These are phyloP conservation scores for Trametes sp. DNA, from an alignment of 1,284 basidiomycete genomes.

Conservation along the genomic window DNA sequence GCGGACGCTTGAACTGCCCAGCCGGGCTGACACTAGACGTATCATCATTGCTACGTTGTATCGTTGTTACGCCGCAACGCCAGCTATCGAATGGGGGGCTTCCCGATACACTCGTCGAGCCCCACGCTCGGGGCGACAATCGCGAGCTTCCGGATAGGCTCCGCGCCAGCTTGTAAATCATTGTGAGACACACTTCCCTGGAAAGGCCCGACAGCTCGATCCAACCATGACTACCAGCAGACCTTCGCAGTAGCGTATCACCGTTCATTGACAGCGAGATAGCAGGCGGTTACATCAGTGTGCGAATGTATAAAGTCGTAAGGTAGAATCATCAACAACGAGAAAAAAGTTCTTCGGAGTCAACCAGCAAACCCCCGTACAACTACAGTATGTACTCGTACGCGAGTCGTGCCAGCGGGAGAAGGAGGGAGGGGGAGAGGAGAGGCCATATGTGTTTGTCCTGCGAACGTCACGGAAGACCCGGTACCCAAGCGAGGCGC, in stretches of 20 bases:
- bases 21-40: too few relatives aligned
- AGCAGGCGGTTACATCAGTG: constrained; percentile 15
- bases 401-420: constrained; percentile 17
- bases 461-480: constrained; percentile 12
- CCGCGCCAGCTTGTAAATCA: too few relatives aligned
- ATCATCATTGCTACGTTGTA: too few relatives aligned
- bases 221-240: neutral
- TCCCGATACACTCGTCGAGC: too few relatives aligned
- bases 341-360: constrained; percentile 6
- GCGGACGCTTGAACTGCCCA: too few relatives aligned
- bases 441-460: constrained; percentile 7
- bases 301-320: constrained; percentile 19
- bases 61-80: too few relatives aligned
- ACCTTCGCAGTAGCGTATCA: constrained; percentile 9
- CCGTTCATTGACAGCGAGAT: constrained; percentile 16
- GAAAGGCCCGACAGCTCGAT: too few relatives aligned
- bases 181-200: too few relatives aligned
- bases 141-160: too few relatives aligned
- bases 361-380: constrained; percentile 22
- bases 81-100: too few relatives aligned
- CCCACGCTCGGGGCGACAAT: too few relatives aligned
- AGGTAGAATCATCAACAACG: constrained; percentile 21
- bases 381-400: constrained; percentile 20
- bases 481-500: constrained; percentile 19
- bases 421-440: neutral